Evolutionary conservation across 2,329 filamentous ascomycete genomes (phyloP).

Genomic region (Neofusicoccum umdonicola): DNA sequence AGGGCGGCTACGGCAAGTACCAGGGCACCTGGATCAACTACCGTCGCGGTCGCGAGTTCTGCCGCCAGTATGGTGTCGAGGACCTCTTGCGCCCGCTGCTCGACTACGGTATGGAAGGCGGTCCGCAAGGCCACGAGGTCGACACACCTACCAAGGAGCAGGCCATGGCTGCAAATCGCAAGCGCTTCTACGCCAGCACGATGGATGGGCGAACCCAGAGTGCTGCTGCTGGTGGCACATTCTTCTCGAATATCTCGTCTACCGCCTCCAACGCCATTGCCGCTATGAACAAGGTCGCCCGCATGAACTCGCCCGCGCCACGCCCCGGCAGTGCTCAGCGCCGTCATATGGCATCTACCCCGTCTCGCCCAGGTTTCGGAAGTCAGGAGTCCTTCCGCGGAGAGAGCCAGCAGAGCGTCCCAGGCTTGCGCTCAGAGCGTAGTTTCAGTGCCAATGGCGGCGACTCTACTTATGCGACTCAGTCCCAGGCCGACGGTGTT

Average conservation of each 20-base stretch:
- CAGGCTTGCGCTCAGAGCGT: conserved; percentile 70
- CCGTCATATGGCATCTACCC: conserved; percentile 69
- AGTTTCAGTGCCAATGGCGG: conserved; percentile 59
- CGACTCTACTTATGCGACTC: conserved; percentile 70
- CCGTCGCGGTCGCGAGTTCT: conserved; percentile 87
- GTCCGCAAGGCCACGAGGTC: conserved; percentile 68
- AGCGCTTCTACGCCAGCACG: conserved; percentile 80
- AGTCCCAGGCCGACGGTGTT: conserved; percentile 18
- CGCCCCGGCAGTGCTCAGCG: conserved; percentile 61
- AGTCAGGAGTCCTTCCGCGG: conserved; percentile 65
- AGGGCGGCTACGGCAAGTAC: conserved; percentile 97
- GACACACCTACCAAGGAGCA: conserved; percentile 98
- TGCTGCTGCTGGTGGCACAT: conserved; percentile 70
- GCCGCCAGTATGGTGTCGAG: conserved; percentile 73
- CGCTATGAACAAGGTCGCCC: conserved; percentile 87
- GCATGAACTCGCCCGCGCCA: conserved; percentile 82
- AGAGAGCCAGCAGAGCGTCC: conserved; percentile 77
- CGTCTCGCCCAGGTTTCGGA: conserved; percentile 63
- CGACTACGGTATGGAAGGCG: conserved; percentile 72
- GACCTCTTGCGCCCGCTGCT: conserved; percentile 71
- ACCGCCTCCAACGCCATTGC: conserved; percentile 91
- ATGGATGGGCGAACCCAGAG: conserved; percentile 67
- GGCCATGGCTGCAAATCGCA: conserved; percentile 88
- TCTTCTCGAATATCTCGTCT: conserved; percentile 94
- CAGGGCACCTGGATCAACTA: conserved; percentile 99